Evolutionary conservation across 345 rosid genomes (phyloP), one percentile per base, ranked within the genome.

Genomic region (Dovyalis caffra): DNA sequence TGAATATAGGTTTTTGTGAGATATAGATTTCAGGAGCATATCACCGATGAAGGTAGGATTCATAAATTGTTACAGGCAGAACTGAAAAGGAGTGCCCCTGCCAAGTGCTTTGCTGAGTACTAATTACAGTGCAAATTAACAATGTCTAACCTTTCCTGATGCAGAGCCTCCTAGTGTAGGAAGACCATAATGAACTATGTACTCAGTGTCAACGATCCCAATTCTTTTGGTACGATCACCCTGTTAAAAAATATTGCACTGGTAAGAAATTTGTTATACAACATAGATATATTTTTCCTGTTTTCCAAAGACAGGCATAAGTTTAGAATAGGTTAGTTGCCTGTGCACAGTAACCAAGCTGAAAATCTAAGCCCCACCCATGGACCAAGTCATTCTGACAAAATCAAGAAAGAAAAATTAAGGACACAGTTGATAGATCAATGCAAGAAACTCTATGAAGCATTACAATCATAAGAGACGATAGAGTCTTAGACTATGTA

Each of bases 301-400:
- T 40, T 14, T 28, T 3, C 68, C 16, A 33, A 34, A 64, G 60
- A 15, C 70, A 66, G n/a, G 68, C 47, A 26, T 26, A 29, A 33
- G 26, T 53, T 29, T 38, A 14, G 53, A 69, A 31, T 25, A 63
- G 72, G 38, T 76, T 20, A 56, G n/a, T 77, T 79, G 72, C 97
- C 94, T 91, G 96, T 57, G 93, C 88, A 40, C 98, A 93, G 79
- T 91, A 86, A 62, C 98, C 95, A 18, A 93, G 92, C 78, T 81
- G 89, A 80, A 82, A 87, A 80, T 91, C 97, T 76, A 91, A 64
- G 6, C 95, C 97, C 98, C 98, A 90, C 31, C 89, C 92, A 26
- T 83, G 88, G 75, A 85, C 81, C 80, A 93, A 83, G 81, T 93
- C 95, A 83, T 84, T 93, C 97, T 93, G 83, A 63, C 11, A 65